Base-by-base conservation (phyloP, 805 yeast genomes). In the Zygoascus biomembranicola region DNA sequence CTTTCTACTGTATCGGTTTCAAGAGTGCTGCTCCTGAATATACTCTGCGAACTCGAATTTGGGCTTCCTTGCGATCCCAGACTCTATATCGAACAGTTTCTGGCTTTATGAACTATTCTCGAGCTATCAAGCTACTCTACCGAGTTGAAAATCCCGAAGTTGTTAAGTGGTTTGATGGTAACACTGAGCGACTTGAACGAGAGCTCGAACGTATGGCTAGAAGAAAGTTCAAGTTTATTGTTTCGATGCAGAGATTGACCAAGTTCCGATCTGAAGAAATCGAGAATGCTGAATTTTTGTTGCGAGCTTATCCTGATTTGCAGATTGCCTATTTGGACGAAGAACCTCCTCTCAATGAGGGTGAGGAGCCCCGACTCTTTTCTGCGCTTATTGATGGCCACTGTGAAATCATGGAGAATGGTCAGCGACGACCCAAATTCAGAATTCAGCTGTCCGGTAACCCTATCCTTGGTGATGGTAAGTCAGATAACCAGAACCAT, bases 1-100 rank as follows among this genome's bases (percentile, higher is more conserved):
- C 97, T 55, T 92, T 89, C 75, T 89, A 88, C 76, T 87, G 96
- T 70, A 87, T 92, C 68, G 99, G 98, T 70, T 92, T 89, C 82
- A 92, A 94, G 74, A 83, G 95, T 63, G 97, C 97, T 63, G 95
- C 96, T 55, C 97, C 97, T 41, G 97, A 90, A 69, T 94, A 88
- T 74, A 88, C 96, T 53, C 75, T 94, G 66, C 84, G 99, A 75
- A 94, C 98, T 9, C 80, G 99, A 75, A 89, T 92, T 63, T 92
- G 99, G 99, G 99, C 99, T 43, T 92, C 98, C 28, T 79, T 94
- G 65, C 83, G 99, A 73, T 86, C 97, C 43, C 99, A 92, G 77
- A 94, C 99, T 37, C 76, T 92, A 65, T 92, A 92, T 76, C 85
- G 99, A 72, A 94, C 99, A 48, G 92, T 92, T 51, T 87, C 97